Base-by-base conservation (phyloP, 495 filamentous ascomycete genomes). In the Talaromyces nanjingensis region DNA sequence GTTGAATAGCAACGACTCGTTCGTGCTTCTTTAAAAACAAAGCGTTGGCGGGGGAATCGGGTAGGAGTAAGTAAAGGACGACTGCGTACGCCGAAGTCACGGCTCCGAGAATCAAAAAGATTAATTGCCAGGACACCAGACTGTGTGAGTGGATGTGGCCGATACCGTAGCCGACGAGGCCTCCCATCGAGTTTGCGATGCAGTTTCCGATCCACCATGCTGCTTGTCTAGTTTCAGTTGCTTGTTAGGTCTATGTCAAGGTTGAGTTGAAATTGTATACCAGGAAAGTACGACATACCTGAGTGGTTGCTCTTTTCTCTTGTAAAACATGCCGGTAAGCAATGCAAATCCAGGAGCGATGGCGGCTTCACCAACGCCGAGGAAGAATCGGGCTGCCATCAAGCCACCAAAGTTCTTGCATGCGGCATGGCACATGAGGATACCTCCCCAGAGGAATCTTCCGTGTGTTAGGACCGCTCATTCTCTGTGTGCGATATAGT, bases 261-360 rank as follows among this genome's bases (percentile, higher is more conserved):
- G 22, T 24, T 24, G 22, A 24, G 22, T 24, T 24, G 22, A 2
- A 24, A 2, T 24, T 24, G 22, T 24, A 24, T 24, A 24, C 22
- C 22, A 24, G 1, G 1, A 24, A 24, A 24, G 22, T 24, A 24
- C 22, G 22, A 75, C 49, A 42, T 79, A 73, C 53, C 83, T 77
- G 27, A 80, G 67, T 0, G 81, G 81, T 34, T 86, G 83, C 67
- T 86, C 82, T 22, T 77, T 70, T 12, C 75, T 67, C 6, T 68
- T 77, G 64, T 84, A 87, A 75, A 80, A 86, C 78, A 84, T 83
- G 7, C 77, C 77, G 53, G 82, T 80, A 27, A 83, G 79, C 18
- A 86, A 74, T 1, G 81, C 76, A 64, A 86, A 84, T 2, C 80
- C 83, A 0, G 86, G 85, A 31, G 84, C 83, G 6, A 84, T 79